These are phyloP conservation scores for Orbilia ellipsospora DNA, from an alignment of 2,329 filamentous ascomycete genomes.

Conservation along the genomic window DNA sequence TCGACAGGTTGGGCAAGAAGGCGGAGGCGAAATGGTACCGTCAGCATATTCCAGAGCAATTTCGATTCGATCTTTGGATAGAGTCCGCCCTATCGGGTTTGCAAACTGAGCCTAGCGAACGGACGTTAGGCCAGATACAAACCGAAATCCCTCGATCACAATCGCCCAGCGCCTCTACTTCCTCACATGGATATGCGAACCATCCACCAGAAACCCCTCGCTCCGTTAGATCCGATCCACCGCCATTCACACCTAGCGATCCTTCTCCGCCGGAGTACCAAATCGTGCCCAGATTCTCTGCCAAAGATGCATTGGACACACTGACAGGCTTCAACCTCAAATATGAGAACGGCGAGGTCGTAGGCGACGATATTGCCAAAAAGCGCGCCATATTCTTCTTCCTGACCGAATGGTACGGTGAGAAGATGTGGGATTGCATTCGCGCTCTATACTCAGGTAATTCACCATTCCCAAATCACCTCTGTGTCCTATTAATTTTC, in stretches of 20 bases:
- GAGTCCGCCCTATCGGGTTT: constrained; percentile 45
- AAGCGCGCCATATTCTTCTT: constrained; percentile 54
- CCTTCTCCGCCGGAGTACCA: constrained; percentile 51
- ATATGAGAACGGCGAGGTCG: constrained; percentile 40
- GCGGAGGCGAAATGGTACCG: constrained; percentile 53
- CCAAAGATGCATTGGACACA: constrained; percentile 33
- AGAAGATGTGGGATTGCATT: constrained; percentile 52
- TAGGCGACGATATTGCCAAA: constrained; percentile 51
- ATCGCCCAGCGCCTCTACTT: constrained; percentile 27
- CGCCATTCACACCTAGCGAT: constrained; percentile 52
- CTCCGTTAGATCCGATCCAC: constrained; percentile 39
- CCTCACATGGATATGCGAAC: constrained; percentile 20
- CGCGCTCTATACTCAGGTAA: constrained; percentile 47
- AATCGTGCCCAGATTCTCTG: constrained; percentile 17
- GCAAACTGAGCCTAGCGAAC: constrained; percentile 41
- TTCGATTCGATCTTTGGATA: constrained; percentile 52
- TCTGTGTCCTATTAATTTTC: neutral
- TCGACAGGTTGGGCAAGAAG: constrained; percentile 50
- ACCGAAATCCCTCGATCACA: constrained; percentile 27
- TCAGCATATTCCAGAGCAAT: constrained; percentile 50
- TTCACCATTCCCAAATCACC: neutral
- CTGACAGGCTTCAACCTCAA: constrained; percentile 45
- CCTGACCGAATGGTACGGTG: constrained; percentile 48
- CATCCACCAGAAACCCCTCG: constrained; percentile 41
- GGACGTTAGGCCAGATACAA: constrained; percentile 26